These are phyloP conservation scores for Gardenia jasminoides DNA, from an alignment of 257 asterid genomes.

Conservation along the genomic window DNA sequence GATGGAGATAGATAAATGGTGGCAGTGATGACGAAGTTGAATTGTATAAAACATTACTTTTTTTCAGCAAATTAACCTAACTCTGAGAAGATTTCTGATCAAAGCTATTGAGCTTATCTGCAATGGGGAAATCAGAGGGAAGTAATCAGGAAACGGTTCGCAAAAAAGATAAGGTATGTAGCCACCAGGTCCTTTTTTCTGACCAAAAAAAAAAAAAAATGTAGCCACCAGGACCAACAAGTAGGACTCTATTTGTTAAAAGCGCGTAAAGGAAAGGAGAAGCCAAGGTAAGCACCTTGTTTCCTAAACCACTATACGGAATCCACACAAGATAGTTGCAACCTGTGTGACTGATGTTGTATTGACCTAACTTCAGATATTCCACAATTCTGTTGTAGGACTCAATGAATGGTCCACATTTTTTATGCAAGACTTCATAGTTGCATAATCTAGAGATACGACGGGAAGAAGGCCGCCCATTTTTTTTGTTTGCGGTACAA, in stretches of 20 bases:
- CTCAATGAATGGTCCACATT: constrained; percentile 67
- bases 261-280: constrained; percentile 85
- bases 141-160: constrained; percentile 84
- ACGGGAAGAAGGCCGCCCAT: constrained; percentile 48
- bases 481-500: constrained; percentile 37
- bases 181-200: constrained; percentile 49
- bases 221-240: constrained; percentile 56
- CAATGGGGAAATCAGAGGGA: constrained; percentile 59
- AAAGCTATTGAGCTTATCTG: constrained; percentile 31
- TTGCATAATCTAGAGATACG: constrained; percentile 63
- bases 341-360: constrained; percentile 29
- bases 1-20: constrained; percentile 56
- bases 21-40: constrained; percentile 19
- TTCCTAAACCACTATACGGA: constrained; percentile 68
- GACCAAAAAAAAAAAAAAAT: too few species aligned
- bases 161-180: constrained; percentile 75
- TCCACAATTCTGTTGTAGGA: constrained; percentile 50
- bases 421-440: constrained; percentile 66
- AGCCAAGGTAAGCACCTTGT: constrained; percentile 59
- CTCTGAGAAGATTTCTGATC: constrained; percentile 45
- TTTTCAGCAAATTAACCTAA: constrained; percentile 56
- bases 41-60: constrained; percentile 24
- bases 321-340: constrained; percentile 76
- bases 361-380: constrained; percentile 39
- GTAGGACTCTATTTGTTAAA: constrained; percentile 75